These are phyloP conservation scores for Phytophthora hibernalis DNA, from an alignment of 352 stramenopile genomes.

Conservation along the genomic window DNA sequence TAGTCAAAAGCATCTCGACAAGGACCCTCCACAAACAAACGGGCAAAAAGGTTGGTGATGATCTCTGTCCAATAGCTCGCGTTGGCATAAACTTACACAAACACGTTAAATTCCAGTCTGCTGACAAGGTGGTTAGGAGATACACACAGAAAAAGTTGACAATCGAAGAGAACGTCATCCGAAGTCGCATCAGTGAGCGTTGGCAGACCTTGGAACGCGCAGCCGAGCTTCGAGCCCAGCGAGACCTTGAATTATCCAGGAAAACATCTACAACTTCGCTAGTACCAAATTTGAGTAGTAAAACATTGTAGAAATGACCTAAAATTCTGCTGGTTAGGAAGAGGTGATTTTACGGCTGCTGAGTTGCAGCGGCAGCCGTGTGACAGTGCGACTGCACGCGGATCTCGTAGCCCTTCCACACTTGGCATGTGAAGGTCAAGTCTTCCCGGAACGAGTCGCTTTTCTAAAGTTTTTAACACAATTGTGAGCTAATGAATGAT, in stretches of 20 bases:
- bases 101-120: conserved; percentile 10
- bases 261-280: neutral
- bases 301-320: neutral
- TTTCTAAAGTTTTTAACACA: conserved; percentile 51
- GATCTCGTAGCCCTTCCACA: conserved; percentile 88
- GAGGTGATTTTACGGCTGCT: conserved; percentile 13
- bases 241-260: conserved; percentile 16
- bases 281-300: no score
- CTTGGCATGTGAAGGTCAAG: conserved; percentile 73
- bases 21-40: conserved; percentile 51
- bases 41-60: conserved; percentile 40
- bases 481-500: neutral
- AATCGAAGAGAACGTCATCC: conserved; percentile 41
- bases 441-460: conserved; percentile 80
- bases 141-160: conserved; percentile 61
- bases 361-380: conserved; percentile 28
- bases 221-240: conserved; percentile 15
- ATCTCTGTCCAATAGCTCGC: neutral
- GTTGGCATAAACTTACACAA: neutral
- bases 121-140: conserved; percentile 27
- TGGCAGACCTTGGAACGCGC: conserved; percentile 44
- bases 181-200: conserved; percentile 38
- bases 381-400: conserved; percentile 80
- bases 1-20: conserved; percentile 46
- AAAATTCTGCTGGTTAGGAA: neutral